Evolutionary conservation across 148 eudicot species (phyloP), one percentile per base, ranked within the genome.

Genomic region (Rheum nobile): DNA sequence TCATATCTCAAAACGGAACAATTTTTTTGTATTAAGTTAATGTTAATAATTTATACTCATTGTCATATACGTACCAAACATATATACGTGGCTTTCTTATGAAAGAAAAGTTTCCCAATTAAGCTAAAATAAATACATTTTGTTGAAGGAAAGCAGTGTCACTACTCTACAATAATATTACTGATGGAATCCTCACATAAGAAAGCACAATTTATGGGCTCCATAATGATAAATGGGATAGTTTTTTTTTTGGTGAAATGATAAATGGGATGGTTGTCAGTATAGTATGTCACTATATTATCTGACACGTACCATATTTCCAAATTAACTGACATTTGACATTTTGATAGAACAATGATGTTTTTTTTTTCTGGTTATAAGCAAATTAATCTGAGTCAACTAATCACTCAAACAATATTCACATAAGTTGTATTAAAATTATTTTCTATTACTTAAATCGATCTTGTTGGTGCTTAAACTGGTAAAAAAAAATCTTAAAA

Each of bases 281-380:
- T 59, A 59, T 26, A n/a, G 17, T 28, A 59, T 59, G 67, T 59
- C 67, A 59, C 67, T 28, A 59, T 59, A 26, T 59, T 59, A 59
- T 59, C 67, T 59, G 67, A 26, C 67, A 59, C 67, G 67, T 59
- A 59, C 9, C 34, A 59, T 59, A 59, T 28, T 2, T 59, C 67
- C 32, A 59, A 59, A 59, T 28, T 9, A 59, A 59, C n/a, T 50
- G 26, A 26, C 11, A 59, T 24, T 2, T 59, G 67, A 59, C 35
- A 59, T 24, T 59, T 59, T 50, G 26, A 4, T 50, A 16, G 57
- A 50, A 21, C 7, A 19, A 5, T 50, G 26, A 43, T 43, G 6
- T 11, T 6, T 43, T 19, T 50, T 41, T 41, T 41, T 41, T 1
- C 8, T 3, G 55, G 50, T 3, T 46, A 12, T 1, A 13, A 13